Evolutionary conservation across 257 asterid genomes (phyloP).

Genomic region (Datura wrightii): DNA sequence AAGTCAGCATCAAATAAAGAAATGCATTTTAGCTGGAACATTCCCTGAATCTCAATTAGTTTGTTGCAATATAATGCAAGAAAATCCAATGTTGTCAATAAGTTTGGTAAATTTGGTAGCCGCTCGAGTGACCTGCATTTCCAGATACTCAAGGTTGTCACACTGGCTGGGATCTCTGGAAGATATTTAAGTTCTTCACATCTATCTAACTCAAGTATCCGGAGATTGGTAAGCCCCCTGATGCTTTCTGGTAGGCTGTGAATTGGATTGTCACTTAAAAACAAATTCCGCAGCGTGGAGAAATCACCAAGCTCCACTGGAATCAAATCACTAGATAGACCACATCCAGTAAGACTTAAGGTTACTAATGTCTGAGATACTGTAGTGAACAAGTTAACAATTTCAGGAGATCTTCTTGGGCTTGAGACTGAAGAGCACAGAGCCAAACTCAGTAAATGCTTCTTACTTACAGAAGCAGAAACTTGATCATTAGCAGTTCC

Average conservation of each 20-base stretch:
- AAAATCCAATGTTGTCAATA: conserved; percentile 25
- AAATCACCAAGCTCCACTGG: conserved; percentile 24
- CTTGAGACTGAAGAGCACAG: not conserved
- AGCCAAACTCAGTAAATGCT: not conserved
- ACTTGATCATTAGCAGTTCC: conserved; percentile 24
- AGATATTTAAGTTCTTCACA: conserved; percentile 23
- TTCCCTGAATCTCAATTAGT: not conserved
- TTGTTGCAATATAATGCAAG: conserved; percentile 15
- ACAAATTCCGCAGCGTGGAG: not conserved
- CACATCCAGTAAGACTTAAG: conserved; percentile 24
- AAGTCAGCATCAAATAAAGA: not conserved
- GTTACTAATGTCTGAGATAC: not conserved
- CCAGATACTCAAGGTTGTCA: not conserved
- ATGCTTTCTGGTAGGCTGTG: conserved; percentile 29
- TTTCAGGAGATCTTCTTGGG: conserved; percentile 13
- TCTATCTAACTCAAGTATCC: not conserved
- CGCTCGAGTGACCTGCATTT: conserved; percentile 26
- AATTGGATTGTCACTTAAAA: conserved; percentile 36
- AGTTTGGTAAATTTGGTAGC: conserved; percentile 26
- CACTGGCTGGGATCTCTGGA: conserved; percentile 31
- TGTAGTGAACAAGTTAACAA: not conserved
- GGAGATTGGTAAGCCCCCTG: conserved; percentile 15
- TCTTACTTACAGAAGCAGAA: not conserved
- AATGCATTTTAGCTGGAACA: not conserved
- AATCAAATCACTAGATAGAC: conserved; percentile 25